Evolutionary conservation across 108 stramenopile genomes (phyloP).

Genomic region (Skeletonema marinoi): DNA sequence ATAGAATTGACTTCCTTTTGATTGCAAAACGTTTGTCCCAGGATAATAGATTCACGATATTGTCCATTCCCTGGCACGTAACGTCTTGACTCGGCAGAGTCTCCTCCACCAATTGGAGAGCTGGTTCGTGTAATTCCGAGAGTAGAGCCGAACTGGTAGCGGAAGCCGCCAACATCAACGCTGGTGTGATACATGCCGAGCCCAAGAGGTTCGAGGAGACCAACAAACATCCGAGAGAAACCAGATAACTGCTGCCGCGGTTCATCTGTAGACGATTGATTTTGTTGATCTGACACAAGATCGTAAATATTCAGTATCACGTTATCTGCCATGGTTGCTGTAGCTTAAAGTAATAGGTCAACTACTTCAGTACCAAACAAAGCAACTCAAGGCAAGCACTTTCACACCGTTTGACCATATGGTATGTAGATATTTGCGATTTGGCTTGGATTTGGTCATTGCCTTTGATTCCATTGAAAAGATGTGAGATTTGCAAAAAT

Average conservation of each 20-base stretch:
- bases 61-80: slow-evolving; percentile 38
- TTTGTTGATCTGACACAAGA: slow-evolving; percentile 26
- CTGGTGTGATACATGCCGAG: slow-evolving; percentile 52
- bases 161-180: slow-evolving; percentile 43
- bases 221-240: slow-evolving; percentile 19
- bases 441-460: no score
- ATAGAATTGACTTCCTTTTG: slow-evolving; percentile 41
- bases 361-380: no score
- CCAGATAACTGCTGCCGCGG: slow-evolving; percentile 14
- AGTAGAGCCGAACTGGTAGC: slow-evolving; percentile 38
- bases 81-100: slow-evolving; percentile 37
- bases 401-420: no score
- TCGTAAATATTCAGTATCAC: slow-evolving; percentile 54
- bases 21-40: slow-evolving; percentile 38
- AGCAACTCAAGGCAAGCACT: no score
- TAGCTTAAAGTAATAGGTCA: no score
- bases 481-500: no score
- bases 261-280: slow-evolving; percentile 13
- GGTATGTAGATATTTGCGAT: no score
- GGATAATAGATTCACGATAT: slow-evolving; percentile 41
- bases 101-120: slow-evolving; percentile 31
- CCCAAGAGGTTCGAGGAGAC: slow-evolving; percentile 35
- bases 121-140: slow-evolving; percentile 34
- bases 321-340: slow-evolving; percentile 25
- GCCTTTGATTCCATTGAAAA: no score